Base-by-base conservation (phyloP, 2,329 filamentous ascomycete species). In the Apiospora malaysiana region DNA sequence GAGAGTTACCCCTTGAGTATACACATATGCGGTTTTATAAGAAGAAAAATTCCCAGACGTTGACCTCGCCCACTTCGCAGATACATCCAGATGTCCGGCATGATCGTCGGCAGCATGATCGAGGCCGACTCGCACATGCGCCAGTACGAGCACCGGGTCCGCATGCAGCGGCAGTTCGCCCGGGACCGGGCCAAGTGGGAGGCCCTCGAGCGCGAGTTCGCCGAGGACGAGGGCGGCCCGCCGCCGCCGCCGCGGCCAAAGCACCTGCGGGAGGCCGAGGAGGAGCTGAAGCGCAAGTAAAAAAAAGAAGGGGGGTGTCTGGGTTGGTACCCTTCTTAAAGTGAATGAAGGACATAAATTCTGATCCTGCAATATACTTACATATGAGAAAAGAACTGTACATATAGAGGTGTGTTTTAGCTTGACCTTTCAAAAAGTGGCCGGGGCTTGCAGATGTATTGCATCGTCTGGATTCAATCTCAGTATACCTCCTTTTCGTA, bases 41-140 rank as follows among this genome's bases (percentile, higher is more conserved):
- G 9, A n/a, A n/a, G 9, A 23, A n/a, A 16, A 51, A 3, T 21
- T 9, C 32, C 32, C 4, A 27, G 6, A n/a, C 40, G 9, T 40
- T 63, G 56, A 63, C 56, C 6, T 27, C n/a, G 21, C 47, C 59
- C 59, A 42, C 32, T 37, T 6, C 66, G 70, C 77, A 95, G 93
- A 42, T 95, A 94, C 78, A 84, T 95, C 21, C 92, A 94, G 80
- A 94, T 94, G 91, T 93, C 91, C n/a, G 91, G 90, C 72, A 95
- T 95, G 93, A 91, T 93, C n/a, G 77, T 94, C 45, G 93, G 93
- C 59, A 87, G 90, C 77, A 93, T 93, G 87, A 86, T 95, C 69
- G 92, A 94, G 83, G 93, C 92, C 2, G 93, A 95, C 77, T 82
- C 85, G 70, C 86, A 90, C 68, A 84, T 95, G 76, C 86, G 91